These are phyloP conservation scores for Vigna angularis DNA, from an alignment of 306 rosid species.

Conservation along the genomic window DNA sequence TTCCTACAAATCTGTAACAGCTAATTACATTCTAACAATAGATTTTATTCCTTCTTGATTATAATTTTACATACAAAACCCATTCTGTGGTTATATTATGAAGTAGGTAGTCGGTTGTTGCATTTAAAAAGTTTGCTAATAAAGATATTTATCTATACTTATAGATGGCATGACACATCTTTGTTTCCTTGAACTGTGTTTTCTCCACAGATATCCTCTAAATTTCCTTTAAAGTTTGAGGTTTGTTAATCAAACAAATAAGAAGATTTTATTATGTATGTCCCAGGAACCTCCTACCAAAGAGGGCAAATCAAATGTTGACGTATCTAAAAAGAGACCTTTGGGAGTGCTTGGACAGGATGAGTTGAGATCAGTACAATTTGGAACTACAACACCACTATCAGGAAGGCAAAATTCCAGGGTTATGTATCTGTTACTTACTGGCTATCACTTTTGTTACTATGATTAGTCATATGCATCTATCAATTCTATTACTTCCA, in stretches of 20 bases:
- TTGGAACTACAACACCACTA: constrained; percentile 27
- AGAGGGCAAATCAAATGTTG: constrained; percentile 55
- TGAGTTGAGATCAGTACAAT: constrained; percentile 54
- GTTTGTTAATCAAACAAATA: constrained; percentile 26
- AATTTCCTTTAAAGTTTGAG: constrained; percentile 12
- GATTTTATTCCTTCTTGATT: constrained; percentile 37
- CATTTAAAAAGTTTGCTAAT: neutral
- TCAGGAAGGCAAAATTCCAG: constrained; percentile 28
- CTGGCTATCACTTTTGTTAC: constrained; percentile 8
- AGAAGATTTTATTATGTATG: constrained; percentile 33
- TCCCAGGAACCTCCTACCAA: constrained; percentile 65
- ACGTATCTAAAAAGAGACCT: constrained; percentile 60
- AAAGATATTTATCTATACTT: constrained; percentile 28
- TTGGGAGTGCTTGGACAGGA: constrained; percentile 49
- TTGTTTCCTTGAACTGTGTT: constrained; percentile 33
- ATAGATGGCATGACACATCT: neutral
- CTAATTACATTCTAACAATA: too few species aligned
- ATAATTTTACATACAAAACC: neutral
- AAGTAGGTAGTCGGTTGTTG: constrained; percentile 27
- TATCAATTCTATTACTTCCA: constrained; percentile 5
- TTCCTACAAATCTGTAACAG: too few species aligned
- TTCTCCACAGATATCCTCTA: constrained; percentile 16
- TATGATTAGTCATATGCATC: neutral
- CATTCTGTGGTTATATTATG: constrained; percentile 29
- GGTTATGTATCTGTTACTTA: constrained; percentile 3